Evolutionary conservation across 31 red algal species (phyloP).

Genomic region (Endocladia muricata): DNA sequence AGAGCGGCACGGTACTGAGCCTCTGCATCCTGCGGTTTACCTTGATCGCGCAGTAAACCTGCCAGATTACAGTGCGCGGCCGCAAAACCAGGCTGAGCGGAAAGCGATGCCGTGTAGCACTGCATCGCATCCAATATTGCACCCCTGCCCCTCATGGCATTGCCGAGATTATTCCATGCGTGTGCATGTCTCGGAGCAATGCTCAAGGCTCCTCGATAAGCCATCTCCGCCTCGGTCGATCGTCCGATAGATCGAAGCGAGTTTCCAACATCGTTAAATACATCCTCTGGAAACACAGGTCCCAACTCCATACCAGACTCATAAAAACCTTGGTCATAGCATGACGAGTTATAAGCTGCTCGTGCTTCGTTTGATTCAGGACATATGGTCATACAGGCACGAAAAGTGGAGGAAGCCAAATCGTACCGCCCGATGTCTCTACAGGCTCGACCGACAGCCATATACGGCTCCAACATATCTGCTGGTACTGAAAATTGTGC

Average conservation of each 20-base stretch:
- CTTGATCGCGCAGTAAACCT: constrained; percentile 61
- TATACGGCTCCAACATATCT: constrained; percentile 39
- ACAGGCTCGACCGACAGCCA: constrained; percentile 29
- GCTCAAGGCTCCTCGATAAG: constrained; percentile 54
- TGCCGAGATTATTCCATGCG: constrained; percentile 62
- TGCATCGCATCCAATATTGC: constrained; percentile 41
- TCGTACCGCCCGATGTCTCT: constrained; percentile 25
- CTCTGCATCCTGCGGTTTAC: constrained; percentile 52
- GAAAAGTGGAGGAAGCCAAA: constrained; percentile 28
- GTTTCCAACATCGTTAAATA: constrained; percentile 75
- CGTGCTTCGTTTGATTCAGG: constrained; percentile 47
- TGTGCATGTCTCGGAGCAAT: constrained; percentile 53
- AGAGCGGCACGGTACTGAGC: constrained; percentile 62
- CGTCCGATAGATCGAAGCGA: constrained; percentile 48
- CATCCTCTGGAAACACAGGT: constrained; percentile 41
- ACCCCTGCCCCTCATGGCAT: constrained; percentile 55
- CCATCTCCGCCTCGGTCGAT: constrained; percentile 48
- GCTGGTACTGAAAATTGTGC: constrained; percentile 13
- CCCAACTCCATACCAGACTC: constrained; percentile 17
- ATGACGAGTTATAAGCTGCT: constrained; percentile 9
- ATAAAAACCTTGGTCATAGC: constrained; percentile 31
- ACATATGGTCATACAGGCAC: constrained; percentile 46
- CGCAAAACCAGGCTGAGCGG: constrained; percentile 49
- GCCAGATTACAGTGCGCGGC: constrained; percentile 76
- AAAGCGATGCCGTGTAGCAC: constrained; percentile 31